Conservation (phyloP, 257 asterid genomes). For the Solanum virginianum region DNA sequence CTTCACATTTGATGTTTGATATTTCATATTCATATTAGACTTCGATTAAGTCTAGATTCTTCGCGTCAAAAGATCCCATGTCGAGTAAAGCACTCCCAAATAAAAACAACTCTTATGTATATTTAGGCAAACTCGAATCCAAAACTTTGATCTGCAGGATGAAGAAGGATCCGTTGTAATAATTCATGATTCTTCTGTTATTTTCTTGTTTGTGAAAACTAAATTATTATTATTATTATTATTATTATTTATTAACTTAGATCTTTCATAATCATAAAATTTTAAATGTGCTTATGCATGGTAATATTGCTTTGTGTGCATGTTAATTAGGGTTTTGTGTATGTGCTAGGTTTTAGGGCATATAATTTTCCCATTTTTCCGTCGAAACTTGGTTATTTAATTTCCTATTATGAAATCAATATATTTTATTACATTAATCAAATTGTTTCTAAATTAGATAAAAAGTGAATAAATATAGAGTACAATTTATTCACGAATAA, state of each 20-base stretch:
- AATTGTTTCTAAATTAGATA: not conserved
- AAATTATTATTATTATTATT: not conserved
- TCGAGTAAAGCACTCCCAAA: not conserved
- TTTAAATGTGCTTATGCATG: not conserved
- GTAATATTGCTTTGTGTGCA: not conserved
- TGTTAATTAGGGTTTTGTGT: not conserved
- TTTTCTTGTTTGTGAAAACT: not conserved
- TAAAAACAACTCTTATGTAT: not conserved
- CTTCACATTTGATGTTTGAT: not conserved
- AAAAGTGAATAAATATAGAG: not conserved
- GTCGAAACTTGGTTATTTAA: not conserved
- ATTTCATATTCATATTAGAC: not conserved
- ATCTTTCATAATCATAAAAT: not conserved
- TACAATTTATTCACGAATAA: not conserved
- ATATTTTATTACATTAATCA: not conserved
- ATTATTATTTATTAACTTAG: not conserved
- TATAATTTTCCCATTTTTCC: not conserved
- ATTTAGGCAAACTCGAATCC: not conserved
- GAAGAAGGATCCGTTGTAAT: not conserved
- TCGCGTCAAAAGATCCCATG: not conserved
- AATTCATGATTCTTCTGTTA: not conserved
- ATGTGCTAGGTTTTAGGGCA: not conserved
- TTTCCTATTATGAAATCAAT: not conserved
- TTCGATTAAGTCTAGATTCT: not conserved
- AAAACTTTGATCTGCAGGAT: not conserved